Percentiles rank a stretch among this genome's conserved stretches.
phyloP scores from a whole-genome alignment of 768 basidiomycete species.

The Leucogyrophana mollusca region DNA sequence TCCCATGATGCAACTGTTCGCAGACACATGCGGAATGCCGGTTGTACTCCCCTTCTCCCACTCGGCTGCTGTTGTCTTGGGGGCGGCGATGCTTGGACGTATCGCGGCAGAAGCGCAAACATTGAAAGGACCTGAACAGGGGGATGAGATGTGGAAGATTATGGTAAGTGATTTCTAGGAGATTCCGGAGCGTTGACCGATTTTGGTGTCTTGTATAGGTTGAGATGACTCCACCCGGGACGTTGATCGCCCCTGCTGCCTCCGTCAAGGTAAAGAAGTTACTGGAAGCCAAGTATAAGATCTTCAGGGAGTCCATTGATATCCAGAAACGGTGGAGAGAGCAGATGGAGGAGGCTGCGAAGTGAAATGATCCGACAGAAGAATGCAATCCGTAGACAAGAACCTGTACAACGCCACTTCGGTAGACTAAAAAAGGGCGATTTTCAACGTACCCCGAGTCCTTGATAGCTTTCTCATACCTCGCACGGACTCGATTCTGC shows the following conservation, averaged over 20 bases:
- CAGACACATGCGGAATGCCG: conserved; percentile 78
- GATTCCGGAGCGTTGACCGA: conserved; percentile 1
- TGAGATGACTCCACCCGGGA: conserved; percentile 89
- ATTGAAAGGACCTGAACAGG: conserved; percentile 45
- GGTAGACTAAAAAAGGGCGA: too few relatives aligned
- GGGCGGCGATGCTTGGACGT: conserved; percentile 91
- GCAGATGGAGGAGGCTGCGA: conserved; percentile 64
- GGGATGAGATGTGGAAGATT: conserved; percentile 80
- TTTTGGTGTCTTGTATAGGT: conserved; percentile 46
- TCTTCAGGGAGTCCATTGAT: conserved; percentile 86
- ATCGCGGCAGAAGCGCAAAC: conserved; percentile 67
- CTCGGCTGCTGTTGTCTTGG: conserved; percentile 84
- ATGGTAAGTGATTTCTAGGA: conserved; percentile 59
- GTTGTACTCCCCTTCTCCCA: conserved; percentile 79
- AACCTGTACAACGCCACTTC: too few relatives aligned
- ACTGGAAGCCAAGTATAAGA: conserved; percentile 89
- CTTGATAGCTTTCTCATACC: too few relatives aligned
- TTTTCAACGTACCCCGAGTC: too few relatives aligned
- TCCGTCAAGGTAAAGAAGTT: conserved; percentile 66
- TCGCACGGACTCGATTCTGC: too few relatives aligned
- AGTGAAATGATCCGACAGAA: conserved; percentile 6
- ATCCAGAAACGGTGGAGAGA: conserved; percentile 86
- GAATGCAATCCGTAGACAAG: too few relatives aligned
- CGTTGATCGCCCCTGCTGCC: conserved; percentile 63
- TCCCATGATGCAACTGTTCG: conserved; percentile 87